phyloP scores from a whole-genome alignment of 305 asterid genomes.

The Ilex paraguariensis region DNA sequence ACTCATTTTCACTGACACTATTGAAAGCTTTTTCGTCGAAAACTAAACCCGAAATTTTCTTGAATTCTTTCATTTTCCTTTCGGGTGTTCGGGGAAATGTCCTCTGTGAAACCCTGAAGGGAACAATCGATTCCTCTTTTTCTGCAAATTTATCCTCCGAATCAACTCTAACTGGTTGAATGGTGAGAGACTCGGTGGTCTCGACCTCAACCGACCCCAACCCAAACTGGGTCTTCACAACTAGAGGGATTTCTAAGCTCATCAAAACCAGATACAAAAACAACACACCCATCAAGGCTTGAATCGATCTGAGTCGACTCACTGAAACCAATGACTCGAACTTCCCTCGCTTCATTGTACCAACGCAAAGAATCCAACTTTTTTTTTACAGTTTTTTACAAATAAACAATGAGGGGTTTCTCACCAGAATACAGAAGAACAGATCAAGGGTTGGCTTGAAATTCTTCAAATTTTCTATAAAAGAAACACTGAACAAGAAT shows the following conservation, averaged over 20 bases:
- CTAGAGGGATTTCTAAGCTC: conserved; percentile 75
- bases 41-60: conserved; percentile 50
- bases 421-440: too few species aligned
- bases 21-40: conserved; percentile 53
- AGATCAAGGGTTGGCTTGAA: too few species aligned
- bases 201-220: conserved; percentile 45
- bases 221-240: conserved; percentile 58
- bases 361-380: too few species aligned
- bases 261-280: conserved; percentile 60
- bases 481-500: not conserved
- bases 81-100: conserved; percentile 21
- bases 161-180: conserved; percentile 27
- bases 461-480: too few species aligned
- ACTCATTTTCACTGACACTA: conserved; percentile 50
- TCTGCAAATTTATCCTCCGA: conserved; percentile 25
- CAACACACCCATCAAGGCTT: conserved; percentile 52
- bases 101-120: conserved; percentile 1
- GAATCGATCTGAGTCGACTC: conserved; percentile 86
- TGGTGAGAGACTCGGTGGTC: conserved; percentile 24
- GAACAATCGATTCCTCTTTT: conserved; percentile 13
- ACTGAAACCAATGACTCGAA: conserved; percentile 61
- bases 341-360: conserved; percentile 47
- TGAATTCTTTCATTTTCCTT: conserved; percentile 46
- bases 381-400: too few species aligned
- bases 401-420: too few species aligned